Conservation (phyloP, 2,329 filamentous ascomycete species). For the Sarocladium kiliense region DNA sequence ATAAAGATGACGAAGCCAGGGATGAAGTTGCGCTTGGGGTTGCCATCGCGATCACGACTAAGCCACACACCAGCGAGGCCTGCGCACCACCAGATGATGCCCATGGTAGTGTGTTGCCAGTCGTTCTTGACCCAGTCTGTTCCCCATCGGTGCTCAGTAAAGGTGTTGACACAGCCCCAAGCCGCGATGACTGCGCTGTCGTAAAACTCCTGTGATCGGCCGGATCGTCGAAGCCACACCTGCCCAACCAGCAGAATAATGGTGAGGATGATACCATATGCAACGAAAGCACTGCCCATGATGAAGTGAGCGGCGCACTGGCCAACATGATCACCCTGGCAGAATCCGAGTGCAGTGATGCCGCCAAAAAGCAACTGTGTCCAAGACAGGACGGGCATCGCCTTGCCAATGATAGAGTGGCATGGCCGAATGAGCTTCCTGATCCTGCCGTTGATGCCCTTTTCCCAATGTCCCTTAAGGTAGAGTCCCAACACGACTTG, state of each 20-base stretch:
- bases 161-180: slow-evolving; percentile 97
- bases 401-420: slow-evolving; percentile 80
- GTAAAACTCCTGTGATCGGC: slow-evolving; percentile 93
- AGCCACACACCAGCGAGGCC: slow-evolving; percentile 91
- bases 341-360: slow-evolving; percentile 89
- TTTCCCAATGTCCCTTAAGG: slow-evolving; percentile 82
- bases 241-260: slow-evolving; percentile 86
- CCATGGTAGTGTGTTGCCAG: slow-evolving; percentile 98
- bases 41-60: slow-evolving; percentile 74
- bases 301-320: slow-evolving; percentile 97
- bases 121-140: slow-evolving; percentile 85
- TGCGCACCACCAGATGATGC: slow-evolving; percentile 97
- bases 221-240: slow-evolving; percentile 74
- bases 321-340: slow-evolving; percentile 81
- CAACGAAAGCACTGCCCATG: slow-evolving; percentile 96
- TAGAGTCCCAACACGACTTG: slow-evolving; percentile 83
- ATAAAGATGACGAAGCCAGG: slow-evolving; percentile 86
- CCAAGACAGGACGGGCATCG: slow-evolving; percentile 83
- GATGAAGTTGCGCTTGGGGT: slow-evolving; percentile 87
- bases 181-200: slow-evolving; percentile 85
- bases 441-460: slow-evolving; percentile 74
- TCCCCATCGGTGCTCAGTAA: slow-evolving; percentile 96
- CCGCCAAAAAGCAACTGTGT: slow-evolving; percentile 94
- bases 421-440: slow-evolving; percentile 64
- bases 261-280: slow-evolving; percentile 82